Base-by-base conservation (phyloP, 1,284 basidiomycete genomes). In the Apiotrichum laibachii region DNA sequence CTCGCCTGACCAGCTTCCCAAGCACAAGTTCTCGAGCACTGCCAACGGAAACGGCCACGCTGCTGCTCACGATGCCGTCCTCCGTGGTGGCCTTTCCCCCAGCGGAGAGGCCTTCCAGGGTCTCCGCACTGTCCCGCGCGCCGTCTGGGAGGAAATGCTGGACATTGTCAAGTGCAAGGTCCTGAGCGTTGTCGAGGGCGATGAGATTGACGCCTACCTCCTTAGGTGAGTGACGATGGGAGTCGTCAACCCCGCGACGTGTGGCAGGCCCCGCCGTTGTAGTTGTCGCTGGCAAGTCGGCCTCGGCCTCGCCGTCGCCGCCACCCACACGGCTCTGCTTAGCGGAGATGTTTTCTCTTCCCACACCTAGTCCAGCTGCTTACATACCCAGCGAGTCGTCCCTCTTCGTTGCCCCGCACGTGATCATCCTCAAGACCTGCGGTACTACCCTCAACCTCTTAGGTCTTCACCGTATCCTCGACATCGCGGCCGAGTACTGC, bases 351-450 rank as follows among this genome's bases (percentile, higher is more conserved):
- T 49, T 34, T 34, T 26, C 40, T 34, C 10, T 31, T 19, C 16
- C 47, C 18, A 31, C 1, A 19, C 42, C n/a, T 10, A 13, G 2
- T 50, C n/a, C 19, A 37, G n/a, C 55, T 12, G 22, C 44, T 21
- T 33, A 33, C 44, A 56, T 52, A 59, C 47, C 33, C 75, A 98
- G 95, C 81, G 96, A 99, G 84, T 98, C 94, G 0, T 97, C 94
- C 50, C 84, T 99, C 68, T 96, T 99, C 73, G 87, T 99, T 62
- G 94, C 90, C 50, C 87, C 95, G 3, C 94, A 99, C 81, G 89
- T 93, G 66, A 83, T 99, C 65, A 98, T 99, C 69, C 85, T 99
- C 72, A 99, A 99, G 81, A 99, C 96, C 12, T 99, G 96, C 77
- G 96, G 96, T 18, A 99, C 96, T 1, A 99, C 96, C 12, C 88